Base-by-base conservation (phyloP, 2,329 filamentous ascomycete species). In the Harringtonia lauricola region DNA sequence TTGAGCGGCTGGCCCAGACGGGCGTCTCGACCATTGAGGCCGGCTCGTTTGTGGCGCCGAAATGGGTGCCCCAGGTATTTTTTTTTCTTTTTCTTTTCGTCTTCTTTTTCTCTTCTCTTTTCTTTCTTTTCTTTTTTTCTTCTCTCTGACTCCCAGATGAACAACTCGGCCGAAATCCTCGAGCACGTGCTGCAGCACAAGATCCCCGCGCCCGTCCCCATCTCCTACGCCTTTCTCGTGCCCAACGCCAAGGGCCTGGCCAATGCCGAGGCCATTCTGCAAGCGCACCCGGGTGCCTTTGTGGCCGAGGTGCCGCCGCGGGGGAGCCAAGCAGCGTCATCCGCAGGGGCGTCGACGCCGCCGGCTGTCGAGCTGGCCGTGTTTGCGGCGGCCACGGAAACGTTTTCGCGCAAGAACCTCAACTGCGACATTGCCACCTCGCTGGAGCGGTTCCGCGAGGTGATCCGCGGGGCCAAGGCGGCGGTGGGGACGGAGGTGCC, bases 371-470 rank as follows among this genome's bases (percentile, higher is more conserved):
- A 54, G 43, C 48, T 54, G n/a, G 49, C 52, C 36, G 49, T 54
- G 22, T 92, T 94, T 62, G 83, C 84, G 14, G 81, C 86, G 2
- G 86, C 86, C 0, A 90, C 84, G 15, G 86, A 94, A 62, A 70
- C 73, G 39, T 94, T 94, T 61, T 83, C 83, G 4, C 76, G 80
- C 50, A 82, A 79, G 63, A 94, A 94, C 63, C 80, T 88, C 43
- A 92, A 92, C 63, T 87, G 84, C 67, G 74, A 75, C 53, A 83
- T 92, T 51, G 75, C 76, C 49, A 81, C 83, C 35, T 88, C 84
- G 0, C 71, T 94, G 18, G 67, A 75, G 41, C 71, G 75, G 8
- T 89, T 89, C 67, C 66, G 67, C 47, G 76, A 78, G 8, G 81
- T 92, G 14, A 85, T 90, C 53, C 65, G 73, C 38, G 70, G 72